Evolutionary conservation across 345 rosid species (phyloP).

Genomic region (Hibiscus syriacus): DNA sequence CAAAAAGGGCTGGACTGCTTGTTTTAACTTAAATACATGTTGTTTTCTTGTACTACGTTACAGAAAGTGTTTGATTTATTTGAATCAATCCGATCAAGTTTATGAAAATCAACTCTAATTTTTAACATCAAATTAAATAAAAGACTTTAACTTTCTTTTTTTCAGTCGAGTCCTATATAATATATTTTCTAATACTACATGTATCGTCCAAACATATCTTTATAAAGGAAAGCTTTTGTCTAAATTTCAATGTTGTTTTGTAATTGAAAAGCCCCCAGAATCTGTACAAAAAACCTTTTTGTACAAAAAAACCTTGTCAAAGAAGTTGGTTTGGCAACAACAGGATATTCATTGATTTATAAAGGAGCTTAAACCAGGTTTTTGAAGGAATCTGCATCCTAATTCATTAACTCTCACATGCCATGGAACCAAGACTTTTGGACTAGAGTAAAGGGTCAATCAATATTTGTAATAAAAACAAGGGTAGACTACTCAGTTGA

Average conservation of each 20-base stretch:
- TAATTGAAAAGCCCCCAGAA: not conserved
- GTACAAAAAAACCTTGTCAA: no score
- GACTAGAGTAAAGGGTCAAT: no score
- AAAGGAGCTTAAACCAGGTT: not conserved
- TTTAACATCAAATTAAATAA: no score
- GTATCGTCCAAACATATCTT: not conserved
- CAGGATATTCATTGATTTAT: not conserved
- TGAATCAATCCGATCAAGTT: no score
- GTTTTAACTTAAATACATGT: conserved; percentile 14
- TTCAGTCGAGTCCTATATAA: no score
- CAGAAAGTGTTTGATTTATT: no score
- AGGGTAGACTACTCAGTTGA: no score
- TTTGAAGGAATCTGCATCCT: not conserved
- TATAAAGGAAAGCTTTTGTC: not conserved
- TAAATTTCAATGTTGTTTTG: not conserved
- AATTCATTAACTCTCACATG: not conserved
- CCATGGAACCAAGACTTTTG: not conserved
- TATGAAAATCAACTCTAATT: no score
- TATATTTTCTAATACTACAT: not conserved
- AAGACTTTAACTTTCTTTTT: no score
- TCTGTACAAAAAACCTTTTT: not conserved
- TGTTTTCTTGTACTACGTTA: not conserved
- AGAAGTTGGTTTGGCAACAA: no score
- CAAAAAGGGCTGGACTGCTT: conserved; percentile 5
- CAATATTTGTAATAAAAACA: no score